Percentiles rank a stretch among this genome's conserved stretches.
Evolutionary conservation across 768 basidiomycete genomes (phyloP).

Genomic region (Asterophora parasitica): DNA sequence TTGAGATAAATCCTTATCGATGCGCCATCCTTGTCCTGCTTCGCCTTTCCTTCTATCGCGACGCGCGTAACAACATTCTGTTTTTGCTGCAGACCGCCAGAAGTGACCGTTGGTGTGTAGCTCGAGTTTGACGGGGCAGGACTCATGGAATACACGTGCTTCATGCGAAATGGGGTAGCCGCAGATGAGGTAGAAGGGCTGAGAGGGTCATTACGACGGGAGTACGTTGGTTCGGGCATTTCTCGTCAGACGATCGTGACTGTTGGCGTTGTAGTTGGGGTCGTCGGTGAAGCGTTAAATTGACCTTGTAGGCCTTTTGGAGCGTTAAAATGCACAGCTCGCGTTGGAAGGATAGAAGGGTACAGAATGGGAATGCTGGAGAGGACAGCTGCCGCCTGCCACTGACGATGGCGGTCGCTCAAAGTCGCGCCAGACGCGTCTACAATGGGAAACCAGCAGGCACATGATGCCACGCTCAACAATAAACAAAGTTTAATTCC

Average conservation of each 20-base stretch:
- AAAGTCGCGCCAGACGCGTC: slow-evolving; percentile 21
- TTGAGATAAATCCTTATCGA: slow-evolving; percentile 74
- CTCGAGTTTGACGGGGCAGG: slow-evolving; percentile 24
- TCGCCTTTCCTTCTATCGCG: slow-evolving; percentile 70
- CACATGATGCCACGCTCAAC: slow-evolving; percentile 8
- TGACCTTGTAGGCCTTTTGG: background rate
- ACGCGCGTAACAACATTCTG: slow-evolving; percentile 70
- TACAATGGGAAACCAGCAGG: slow-evolving; percentile 21
- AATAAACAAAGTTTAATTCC: slow-evolving; percentile 9
- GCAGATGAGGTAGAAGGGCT: slow-evolving; percentile 11
- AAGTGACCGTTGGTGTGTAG: slow-evolving; percentile 44
- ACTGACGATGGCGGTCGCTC: background rate
- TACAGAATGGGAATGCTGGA: slow-evolving; percentile 10
- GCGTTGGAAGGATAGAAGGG: background rate
- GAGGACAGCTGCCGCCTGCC: background rate
- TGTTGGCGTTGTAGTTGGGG: background rate
- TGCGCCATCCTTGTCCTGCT: slow-evolving; percentile 59
- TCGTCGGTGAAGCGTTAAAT: background rate
- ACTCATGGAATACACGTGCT: slow-evolving; percentile 17
- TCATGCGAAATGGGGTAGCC: slow-evolving; percentile 12
- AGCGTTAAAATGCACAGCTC: background rate
- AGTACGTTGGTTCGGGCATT: slow-evolving; percentile 13
- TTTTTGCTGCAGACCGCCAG: slow-evolving; percentile 40
- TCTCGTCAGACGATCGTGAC: background rate
- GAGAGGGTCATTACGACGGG: slow-evolving; percentile 12